Evolutionary conservation across 768 basidiomycete genomes (phyloP), one percentile per base, ranked within the genome.

Genomic region (Astraeus odoratus): DNA sequence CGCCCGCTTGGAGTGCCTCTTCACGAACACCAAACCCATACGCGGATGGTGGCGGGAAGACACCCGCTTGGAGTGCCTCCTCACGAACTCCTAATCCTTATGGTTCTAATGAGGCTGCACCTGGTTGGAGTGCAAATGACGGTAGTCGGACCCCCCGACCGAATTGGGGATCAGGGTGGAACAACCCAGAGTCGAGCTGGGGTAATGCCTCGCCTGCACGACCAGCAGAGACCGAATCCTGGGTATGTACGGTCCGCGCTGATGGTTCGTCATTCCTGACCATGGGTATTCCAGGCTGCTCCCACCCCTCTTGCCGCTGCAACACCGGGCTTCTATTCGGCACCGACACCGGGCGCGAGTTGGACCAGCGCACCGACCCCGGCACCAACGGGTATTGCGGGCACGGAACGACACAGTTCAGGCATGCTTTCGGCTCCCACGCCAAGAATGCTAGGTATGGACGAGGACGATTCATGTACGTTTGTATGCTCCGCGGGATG

Each of bases 11-110:
- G 75, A 75, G 70, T 49, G 73, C 73, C 7, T 67, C 69, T 33
- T 76, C 78, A 23, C 67, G 77, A 44, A 87, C 86, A 2, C 85
- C 86, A 4, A 88, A 86, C 59, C 83, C 84, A 1, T 83, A 86
- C 47, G 67, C 69, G 13, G 51, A 50, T 25, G 66, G 69, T 42
- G 66, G n/a, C n/a, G n/a, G 71, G 5, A 68, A 68, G 47, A 75
- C 74, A 31, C 76, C 76, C 1, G 73, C 72, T 23, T 75, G 69
- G 75, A 68, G 66, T 45, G 63, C 67, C 5, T 62, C 67, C 0
- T 65, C 74, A 1, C 68, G 71, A 10, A 82, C 80, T 3, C 81
- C 81, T 7, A 80, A 80, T 51, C 77, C 79, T 1, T 72, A 76
- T 46, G 64, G 48, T 37, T 34, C 43, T 25, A 48, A 58, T 8